A percentile compares a stretch with the other conserved stretches of the same genome.
Conservation (phyloP, 2,329 filamentous ascomycete species). For the Zelopaecilomyces penicillatus region DNA sequence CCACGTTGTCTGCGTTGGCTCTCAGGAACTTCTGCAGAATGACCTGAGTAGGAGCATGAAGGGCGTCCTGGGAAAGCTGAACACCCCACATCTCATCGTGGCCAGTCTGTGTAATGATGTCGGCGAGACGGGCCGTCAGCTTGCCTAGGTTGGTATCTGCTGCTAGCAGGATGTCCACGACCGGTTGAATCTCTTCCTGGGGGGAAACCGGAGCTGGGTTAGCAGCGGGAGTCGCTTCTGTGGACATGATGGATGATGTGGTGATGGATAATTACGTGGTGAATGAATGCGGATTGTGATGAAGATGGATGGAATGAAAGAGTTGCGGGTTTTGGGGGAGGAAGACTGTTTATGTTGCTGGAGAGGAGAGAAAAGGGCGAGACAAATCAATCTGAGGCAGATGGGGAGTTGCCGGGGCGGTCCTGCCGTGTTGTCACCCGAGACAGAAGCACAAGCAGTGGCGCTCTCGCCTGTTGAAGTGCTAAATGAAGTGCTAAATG, state of each 20-base stretch:
- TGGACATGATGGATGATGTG: constrained; percentile 17
- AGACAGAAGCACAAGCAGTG: too few relatives aligned
- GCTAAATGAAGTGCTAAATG: too few relatives aligned
- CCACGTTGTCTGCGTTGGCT: constrained; percentile 71
- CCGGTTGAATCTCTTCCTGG: constrained; percentile 1
- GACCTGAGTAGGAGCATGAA: constrained; percentile 67
- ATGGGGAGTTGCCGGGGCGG: too few relatives aligned
- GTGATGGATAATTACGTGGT: too few relatives aligned
- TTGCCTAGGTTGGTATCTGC: constrained; percentile 37
- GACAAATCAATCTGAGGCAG: too few relatives aligned
- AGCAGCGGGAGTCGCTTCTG: constrained; percentile 16
- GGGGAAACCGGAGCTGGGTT: constrained; percentile 11
- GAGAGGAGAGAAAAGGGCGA: too few relatives aligned
- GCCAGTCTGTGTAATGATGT: constrained; percentile 46
- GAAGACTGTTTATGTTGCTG: too few relatives aligned
- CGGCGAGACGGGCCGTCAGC: constrained; percentile 49
- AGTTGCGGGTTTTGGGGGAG: not conserved
- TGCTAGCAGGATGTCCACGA: not conserved
- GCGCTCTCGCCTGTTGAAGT: too few relatives aligned
- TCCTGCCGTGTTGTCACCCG: too few relatives aligned
- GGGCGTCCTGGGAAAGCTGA: constrained; percentile 42
- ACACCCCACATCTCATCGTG: constrained; percentile 86
- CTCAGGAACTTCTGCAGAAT: constrained; percentile 90
- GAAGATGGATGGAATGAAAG: not conserved
- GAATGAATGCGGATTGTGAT: not conserved